Evolutionary conservation across 2,329 filamentous ascomycete genomes (phyloP).

Genomic region (Cercospora citrullina): DNA sequence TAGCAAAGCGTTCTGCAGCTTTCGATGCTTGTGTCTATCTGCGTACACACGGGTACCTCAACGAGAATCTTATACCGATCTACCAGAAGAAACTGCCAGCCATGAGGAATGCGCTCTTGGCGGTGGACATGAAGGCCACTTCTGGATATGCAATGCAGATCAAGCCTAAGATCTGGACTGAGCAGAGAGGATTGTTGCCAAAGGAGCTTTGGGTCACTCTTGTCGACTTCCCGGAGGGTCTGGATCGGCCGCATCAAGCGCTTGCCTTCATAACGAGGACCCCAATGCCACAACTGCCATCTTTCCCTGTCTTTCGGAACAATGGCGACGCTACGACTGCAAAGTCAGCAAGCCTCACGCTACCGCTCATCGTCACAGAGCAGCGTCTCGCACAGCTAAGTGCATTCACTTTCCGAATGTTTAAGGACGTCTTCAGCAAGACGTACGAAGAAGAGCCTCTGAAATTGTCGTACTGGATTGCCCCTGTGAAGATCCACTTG

Average conservation of each 20-base stretch:
- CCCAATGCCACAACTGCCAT: conserved; percentile 63
- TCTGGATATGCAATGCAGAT: conserved; percentile 72
- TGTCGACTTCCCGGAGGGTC: conserved; percentile 60
- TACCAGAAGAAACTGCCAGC: conserved; percentile 70
- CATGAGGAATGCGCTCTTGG: conserved; percentile 85
- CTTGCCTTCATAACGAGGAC: conserved; percentile 71
- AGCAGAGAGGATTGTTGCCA: conserved; percentile 49
- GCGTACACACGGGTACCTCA: conserved; percentile 64
- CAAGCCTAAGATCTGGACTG: conserved; percentile 74
- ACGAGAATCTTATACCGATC: conserved; percentile 71
- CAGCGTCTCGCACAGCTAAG: conserved; percentile 59
- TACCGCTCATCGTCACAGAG: conserved; percentile 47
- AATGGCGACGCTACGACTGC: conserved; percentile 61
- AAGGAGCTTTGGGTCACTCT: conserved; percentile 61
- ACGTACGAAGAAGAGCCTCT: conserved; percentile 63
- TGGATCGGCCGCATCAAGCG: conserved; percentile 62
- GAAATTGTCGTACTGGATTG: conserved; percentile 81
- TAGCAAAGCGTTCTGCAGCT: conserved; percentile 85
- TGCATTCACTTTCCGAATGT: conserved; percentile 72
- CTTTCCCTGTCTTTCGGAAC: conserved; percentile 72
- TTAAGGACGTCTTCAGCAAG: conserved; percentile 87
- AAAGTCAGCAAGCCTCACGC: conserved; percentile 47
- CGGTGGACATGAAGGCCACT: conserved; percentile 75
- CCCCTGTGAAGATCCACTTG: conserved; percentile 50
- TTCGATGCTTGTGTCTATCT: conserved; percentile 78